These are phyloP conservation scores for Pseudogymnoascus sp. DNA, from an alignment of 2,329 filamentous ascomycete species.

Conservation along the genomic window DNA sequence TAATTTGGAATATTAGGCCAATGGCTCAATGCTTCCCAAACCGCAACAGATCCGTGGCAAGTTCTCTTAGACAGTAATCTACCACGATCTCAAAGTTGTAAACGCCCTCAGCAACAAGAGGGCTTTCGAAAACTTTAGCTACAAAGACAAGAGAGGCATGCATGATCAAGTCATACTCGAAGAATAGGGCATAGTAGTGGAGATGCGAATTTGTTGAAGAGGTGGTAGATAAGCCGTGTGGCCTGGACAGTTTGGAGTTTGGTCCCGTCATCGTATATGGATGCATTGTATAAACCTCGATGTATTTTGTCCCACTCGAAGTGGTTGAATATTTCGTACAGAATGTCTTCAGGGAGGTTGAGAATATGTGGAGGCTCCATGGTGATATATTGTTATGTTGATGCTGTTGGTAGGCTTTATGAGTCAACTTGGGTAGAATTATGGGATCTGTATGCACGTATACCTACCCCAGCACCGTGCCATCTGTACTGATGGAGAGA, in stretches of 20 bases:
- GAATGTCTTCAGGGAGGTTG: neutral
- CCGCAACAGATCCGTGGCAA: neutral
- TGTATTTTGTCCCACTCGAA: neutral
- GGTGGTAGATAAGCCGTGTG: slow-evolving; percentile 1
- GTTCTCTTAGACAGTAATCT: slow-evolving; percentile 4
- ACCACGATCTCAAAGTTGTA: neutral
- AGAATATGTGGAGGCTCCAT: neutral
- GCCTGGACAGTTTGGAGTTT: neutral
- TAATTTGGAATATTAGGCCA: neutral
- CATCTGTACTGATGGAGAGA: neutral
- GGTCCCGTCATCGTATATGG: neutral
- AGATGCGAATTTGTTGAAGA: neutral
- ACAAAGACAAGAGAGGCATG: neutral
- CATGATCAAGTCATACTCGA: slow-evolving; percentile 5
- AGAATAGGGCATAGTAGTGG: neutral
- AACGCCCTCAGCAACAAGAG: neutral
- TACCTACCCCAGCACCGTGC: neutral
- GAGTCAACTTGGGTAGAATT: neutral
- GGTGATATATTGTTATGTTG: neutral
- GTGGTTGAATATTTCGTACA: neutral
- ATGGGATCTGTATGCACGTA: neutral
- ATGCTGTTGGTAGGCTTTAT: neutral
- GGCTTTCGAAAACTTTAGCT: neutral
- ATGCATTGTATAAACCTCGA: neutral
- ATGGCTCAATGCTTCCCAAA: neutral